Base-by-base conservation (phyloP, 164 flowering plant genomes). In the Annona squamosa region DNA sequence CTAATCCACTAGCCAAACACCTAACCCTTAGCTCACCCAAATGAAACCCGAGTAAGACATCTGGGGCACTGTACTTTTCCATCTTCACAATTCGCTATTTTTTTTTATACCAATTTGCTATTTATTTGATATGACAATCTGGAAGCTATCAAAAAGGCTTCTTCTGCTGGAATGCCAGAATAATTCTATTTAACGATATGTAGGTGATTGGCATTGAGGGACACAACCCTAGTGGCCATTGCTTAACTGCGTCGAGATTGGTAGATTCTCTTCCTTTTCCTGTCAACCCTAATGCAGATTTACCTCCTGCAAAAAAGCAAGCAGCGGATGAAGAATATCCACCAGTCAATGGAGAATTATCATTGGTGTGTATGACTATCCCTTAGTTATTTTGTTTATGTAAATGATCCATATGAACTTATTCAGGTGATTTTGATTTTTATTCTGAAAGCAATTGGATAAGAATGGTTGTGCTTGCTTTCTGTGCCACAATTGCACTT, bases 201-300 rank as follows among this genome's bases (percentile, higher is more conserved):
- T 86, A 96, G 99, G 88, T 96, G 70, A 88, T 96, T 59, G 99
- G 95, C 42, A 72, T 96, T 69, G 88, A 88, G 80, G 99, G 99
- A 72, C 82, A 85, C 76, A 96, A 96, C 86, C 97, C 97, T 19
- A 93, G 99, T 84, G 99, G 99, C 26, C 99, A 96, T 80, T 88
- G 92, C 84, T 83, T 96, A 46, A 80, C 88, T 78, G 95, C 91
- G 44, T 88, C 97, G 52, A 87, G 93, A 78, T 69, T 96, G 48
- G 79, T 88, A 46, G 97, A 91, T 73, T 81, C 80, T 68, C 72
- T 90, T 71, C 99, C 97, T 72, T 71, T 83, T 16, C 67, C 83
- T 16, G 72, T 46, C 71, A 48, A 81, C 47, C 68, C 82, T 73
- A 83, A 81, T 76, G 72, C 65, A 37, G 75, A 83, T 71, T 59